Evolutionary conservation across 352 stramenopile species (phyloP), one percentile per base, ranked within the genome.

Genomic region (Phytophthora agathidicida): DNA sequence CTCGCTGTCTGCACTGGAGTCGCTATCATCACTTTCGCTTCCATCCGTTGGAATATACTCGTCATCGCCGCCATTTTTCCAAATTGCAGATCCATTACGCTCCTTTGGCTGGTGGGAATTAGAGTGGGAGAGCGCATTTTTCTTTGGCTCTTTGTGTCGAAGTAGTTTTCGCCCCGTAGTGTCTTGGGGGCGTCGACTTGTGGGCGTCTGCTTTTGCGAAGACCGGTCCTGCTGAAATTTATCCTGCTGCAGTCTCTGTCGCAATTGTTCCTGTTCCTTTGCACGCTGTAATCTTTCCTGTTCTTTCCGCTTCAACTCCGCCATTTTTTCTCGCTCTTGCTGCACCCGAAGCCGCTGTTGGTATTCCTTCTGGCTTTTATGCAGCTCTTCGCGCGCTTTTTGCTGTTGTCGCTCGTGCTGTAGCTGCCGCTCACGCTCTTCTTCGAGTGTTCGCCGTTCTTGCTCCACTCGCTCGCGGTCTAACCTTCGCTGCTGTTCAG

Each of bases 291-390:
- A 38, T 17, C 36, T 41, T 45, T 65, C 33, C 19, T 53, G 47
- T 23, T 71, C 43, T 41, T 68, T 36, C 3, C 48, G 22, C 35
- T 63, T 47, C 16, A 60, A 22, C 23, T 65, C 60, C 16, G 26
- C 26, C n/a, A 58, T n/a, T 37, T 65, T 60, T 43, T 77, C 64
- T 52, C 62, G 60, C 33, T 69, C 47, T 14, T 68, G 50, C 36
- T 72, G 54, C 9, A 22, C 20, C 14, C 35, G 43, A 28, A 72
- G 60, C 19, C 62, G 65, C 23, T 55, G 46, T 23, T 75, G 60
- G 10, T 77, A 68, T 17, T 76, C 54, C 9, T 59, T 72, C 32
- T 72, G 64, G 13, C 57, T 62, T 24, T 53, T 62, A 23, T 64
- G 57, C 20, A 73, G 36, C 14, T 67, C 57, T 42, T 64, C 27